Evolutionary conservation across 805 yeast species (phyloP).

Genomic region (Saccharomycopsis fibuligera): DNA sequence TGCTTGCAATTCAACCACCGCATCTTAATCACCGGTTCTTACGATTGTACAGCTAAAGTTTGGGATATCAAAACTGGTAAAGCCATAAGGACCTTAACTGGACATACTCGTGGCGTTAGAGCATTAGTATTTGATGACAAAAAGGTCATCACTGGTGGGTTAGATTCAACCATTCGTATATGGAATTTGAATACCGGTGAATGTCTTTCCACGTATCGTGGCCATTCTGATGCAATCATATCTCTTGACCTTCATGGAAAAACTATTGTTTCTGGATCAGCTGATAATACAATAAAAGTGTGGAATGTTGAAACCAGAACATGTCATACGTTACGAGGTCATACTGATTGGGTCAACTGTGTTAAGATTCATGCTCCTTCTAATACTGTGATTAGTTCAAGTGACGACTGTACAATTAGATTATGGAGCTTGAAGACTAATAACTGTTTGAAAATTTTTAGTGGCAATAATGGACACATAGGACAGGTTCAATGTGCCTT

Average conservation of each 20-base stretch:
- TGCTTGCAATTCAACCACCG: conserved; percentile 80
- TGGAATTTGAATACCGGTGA: conserved; percentile 96
- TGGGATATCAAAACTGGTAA: conserved; percentile 86
- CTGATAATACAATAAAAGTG: conserved; percentile 85
- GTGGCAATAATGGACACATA: conserved; percentile 82
- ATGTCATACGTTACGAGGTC: conserved; percentile 90
- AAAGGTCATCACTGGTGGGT: conserved; percentile 86
- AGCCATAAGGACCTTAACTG: conserved; percentile 62
- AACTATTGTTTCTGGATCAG: conserved; percentile 86
- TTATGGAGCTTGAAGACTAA: conserved; percentile 91
- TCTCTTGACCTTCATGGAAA: conserved; percentile 72
- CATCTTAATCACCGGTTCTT: conserved; percentile 82
- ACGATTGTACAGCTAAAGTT: conserved; percentile 84
- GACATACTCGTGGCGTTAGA: conserved; percentile 87
- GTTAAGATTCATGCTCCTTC: conserved; percentile 81
- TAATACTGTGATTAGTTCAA: conserved; percentile 74
- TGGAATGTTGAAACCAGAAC: conserved; percentile 96
- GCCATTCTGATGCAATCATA: conserved; percentile 82
- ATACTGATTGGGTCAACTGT: conserved; percentile 84
- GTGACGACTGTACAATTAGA: conserved; percentile 86
- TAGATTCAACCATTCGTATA: conserved; percentile 85
- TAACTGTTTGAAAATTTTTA: conserved; percentile 69
- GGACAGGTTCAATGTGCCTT: conserved; percentile 93
- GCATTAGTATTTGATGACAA: conserved; percentile 81
- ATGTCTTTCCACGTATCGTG: conserved; percentile 88